phyloP scores from a whole-genome alignment of 2,329 filamentous ascomycete genomes.

The Penicillium italicum region DNA sequence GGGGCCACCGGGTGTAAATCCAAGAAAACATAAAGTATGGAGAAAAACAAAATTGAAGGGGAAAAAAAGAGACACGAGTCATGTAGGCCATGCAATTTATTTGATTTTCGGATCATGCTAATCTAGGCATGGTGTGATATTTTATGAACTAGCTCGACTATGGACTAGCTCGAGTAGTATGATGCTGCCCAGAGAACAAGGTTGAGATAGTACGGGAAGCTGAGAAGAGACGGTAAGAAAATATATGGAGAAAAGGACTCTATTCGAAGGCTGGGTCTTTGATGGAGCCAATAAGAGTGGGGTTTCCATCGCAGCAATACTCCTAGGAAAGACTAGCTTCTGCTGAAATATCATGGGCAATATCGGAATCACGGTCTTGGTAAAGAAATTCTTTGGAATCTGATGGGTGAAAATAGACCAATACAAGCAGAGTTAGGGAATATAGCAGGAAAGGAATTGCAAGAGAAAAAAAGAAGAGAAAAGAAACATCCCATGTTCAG shows the following conservation, averaged over 20 bases:
- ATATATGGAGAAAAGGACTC: no score
- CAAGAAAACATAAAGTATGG: neutral
- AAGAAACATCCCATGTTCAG: conserved; percentile 12
- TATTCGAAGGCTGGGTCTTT: neutral
- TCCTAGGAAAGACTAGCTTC: conserved; percentile 1
- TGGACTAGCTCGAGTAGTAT: neutral
- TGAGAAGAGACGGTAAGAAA: neutral
- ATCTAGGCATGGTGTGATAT: neutral
- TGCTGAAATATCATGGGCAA: conserved; percentile 1
- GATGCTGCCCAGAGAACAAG: neutral
- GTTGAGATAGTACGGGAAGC: neutral
- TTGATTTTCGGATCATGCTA: neutral
- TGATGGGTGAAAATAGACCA: conserved; percentile 4
- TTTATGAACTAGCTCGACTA: neutral
- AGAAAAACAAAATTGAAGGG: neutral
- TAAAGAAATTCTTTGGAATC: neutral
- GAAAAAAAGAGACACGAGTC: conserved; percentile 14
- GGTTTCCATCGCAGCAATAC: conserved; percentile 1
- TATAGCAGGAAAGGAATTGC: neutral
- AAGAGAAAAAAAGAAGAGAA: neutral
- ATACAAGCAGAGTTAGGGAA: neutral
- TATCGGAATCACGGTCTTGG: neutral
- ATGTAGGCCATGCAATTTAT: conserved; percentile 20
- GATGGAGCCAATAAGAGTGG: neutral
- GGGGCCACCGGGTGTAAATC: conserved; percentile 1